Conservation (phyloP, 768 basidiomycete species). For the Psilocybe cyanescens region DNA sequence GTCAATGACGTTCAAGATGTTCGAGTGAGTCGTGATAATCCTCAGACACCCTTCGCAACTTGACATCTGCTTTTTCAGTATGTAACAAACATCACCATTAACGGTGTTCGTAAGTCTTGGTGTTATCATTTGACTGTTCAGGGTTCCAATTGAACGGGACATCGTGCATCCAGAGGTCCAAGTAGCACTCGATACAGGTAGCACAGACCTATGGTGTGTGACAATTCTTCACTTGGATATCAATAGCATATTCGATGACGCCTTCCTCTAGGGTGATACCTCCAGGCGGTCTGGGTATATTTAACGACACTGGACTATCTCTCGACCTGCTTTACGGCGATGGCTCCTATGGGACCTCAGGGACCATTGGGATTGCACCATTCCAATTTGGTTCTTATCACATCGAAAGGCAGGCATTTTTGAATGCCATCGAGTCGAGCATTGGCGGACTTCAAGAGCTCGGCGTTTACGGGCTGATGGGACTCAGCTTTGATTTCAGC, state of each 20-base stretch:
- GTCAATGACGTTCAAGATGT: conserved; percentile 20
- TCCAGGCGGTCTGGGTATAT: conserved; percentile 32
- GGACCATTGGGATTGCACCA: conserved; percentile 35
- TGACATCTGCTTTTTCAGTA: conserved; percentile 22
- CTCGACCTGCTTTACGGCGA: conserved; percentile 36
- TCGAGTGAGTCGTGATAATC: conserved; percentile 9
- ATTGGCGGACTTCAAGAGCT: conserved; percentile 16
- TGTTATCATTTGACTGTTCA: background rate
- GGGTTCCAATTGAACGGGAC: background rate
- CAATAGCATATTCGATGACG: background rate
- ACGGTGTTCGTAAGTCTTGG: conserved; percentile 18
- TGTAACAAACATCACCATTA: conserved; percentile 34
- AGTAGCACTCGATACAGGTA: conserved; percentile 42
- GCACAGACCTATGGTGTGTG: conserved; percentile 39
- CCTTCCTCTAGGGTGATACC: conserved; percentile 34
- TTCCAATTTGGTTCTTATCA: conserved; percentile 35
- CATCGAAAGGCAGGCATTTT: conserved; percentile 33
- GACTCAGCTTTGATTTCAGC: conserved; percentile 35
- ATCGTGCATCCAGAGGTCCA: conserved; percentile 23
- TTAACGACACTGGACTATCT: conserved; percentile 35
- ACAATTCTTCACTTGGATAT: background rate
- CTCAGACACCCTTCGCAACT: background rate
- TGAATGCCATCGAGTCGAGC: conserved; percentile 27
- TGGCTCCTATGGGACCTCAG: conserved; percentile 35
- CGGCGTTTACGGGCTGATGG: conserved; percentile 38